Conservation (phyloP, 768 basidiomycete genomes). For the Kwoniella dejecticola region DNA sequence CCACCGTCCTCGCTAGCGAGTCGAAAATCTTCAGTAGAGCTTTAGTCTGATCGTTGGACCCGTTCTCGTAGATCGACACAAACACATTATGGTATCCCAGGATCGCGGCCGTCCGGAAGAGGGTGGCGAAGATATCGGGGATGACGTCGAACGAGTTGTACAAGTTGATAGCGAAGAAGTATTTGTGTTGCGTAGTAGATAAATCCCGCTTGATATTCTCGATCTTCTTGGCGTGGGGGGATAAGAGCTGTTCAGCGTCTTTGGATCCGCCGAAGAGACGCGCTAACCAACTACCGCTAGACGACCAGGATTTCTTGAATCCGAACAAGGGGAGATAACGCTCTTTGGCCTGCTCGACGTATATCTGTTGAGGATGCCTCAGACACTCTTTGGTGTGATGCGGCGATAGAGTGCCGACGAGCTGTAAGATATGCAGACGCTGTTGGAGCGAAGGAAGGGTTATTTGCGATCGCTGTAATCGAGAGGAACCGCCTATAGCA, state of each 20-base stretch:
- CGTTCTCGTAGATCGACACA: constrained; percentile 98
- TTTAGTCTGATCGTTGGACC: constrained; percentile 98
- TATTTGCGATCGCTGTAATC: constrained; percentile 44
- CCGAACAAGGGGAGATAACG: constrained; percentile 84
- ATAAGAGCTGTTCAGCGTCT: constrained; percentile 31
- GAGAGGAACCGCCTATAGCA: constrained; percentile 37
- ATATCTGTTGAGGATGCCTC: constrained; percentile 77
- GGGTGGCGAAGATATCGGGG: constrained; percentile 92
- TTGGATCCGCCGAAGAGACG: constrained; percentile 35
- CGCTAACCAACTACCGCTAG: constrained; percentile 40
- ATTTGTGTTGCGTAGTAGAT: constrained; percentile 75
- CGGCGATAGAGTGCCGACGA: constrained; percentile 81
- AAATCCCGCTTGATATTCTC: constrained; percentile 49
- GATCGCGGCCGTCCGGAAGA: constrained; percentile 88
- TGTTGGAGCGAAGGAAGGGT: constrained; percentile 76
- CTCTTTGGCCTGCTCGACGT: constrained; percentile 78
- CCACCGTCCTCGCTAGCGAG: constrained; percentile 83
- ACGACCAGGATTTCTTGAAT: constrained; percentile 61
- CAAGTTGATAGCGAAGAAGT: constrained; percentile 98
- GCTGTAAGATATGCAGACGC: constrained; percentile 78
- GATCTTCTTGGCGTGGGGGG: constrained; percentile 17
- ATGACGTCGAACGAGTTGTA: constrained; percentile 99
- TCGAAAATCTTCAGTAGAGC: constrained; percentile 93
- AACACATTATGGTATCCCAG: constrained; percentile 97
- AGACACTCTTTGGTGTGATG: constrained; percentile 94